Base-by-base conservation (phyloP, 2,329 filamentous ascomycete species). In the Mollisiaceae sp. region DNA sequence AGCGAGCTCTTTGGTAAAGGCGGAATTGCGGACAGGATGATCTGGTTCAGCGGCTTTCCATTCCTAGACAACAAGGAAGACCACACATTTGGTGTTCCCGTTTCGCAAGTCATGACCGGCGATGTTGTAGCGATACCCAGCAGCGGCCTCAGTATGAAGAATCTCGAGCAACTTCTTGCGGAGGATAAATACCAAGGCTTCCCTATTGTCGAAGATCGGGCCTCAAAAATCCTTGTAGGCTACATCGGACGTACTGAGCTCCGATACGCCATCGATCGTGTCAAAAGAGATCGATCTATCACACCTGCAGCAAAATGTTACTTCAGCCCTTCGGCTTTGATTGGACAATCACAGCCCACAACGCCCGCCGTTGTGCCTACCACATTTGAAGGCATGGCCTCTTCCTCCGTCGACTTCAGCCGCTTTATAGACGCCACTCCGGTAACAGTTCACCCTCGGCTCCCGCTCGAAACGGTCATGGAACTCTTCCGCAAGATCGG, bases 401-500 rank as follows among this genome's bases (percentile, higher is more conserved):
- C 82, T 5, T 85, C 85, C 0, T 83, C 83, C 1, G 79, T 97
- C 39, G 92, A 98, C 75, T 92, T 99, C 71, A 90, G 89, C 72
- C 89, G 91, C 57, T 98, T 94, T 75, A 89, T 97, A 60, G 94
- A 99, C 76, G 85, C 89, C 9, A 97, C 94, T 0, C 95, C 95
- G 0, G 87, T 99, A 1, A 91, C 93, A 0, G 94, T 94, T 0
- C 95, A 99, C 75, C 95, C 95, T 0, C 89, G 93, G 1, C 86
- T 98, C 0, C 91, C 94, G 0, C 87, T 99, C 0, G 95, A 99
- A 79, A 99, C 95, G 0, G 94, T 97, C 38, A 97, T 99, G 93
- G 95, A 99, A 75, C 84, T 99, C 12, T 99, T 99, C 82, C 94
- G 94, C 77, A 99, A 98, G 81, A 96, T 99, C 77, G 95, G 95